Evolutionary conservation across 2,329 filamentous ascomycete genomes (phyloP).

Genomic region (Teratosphaeria zuluensis): DNA sequence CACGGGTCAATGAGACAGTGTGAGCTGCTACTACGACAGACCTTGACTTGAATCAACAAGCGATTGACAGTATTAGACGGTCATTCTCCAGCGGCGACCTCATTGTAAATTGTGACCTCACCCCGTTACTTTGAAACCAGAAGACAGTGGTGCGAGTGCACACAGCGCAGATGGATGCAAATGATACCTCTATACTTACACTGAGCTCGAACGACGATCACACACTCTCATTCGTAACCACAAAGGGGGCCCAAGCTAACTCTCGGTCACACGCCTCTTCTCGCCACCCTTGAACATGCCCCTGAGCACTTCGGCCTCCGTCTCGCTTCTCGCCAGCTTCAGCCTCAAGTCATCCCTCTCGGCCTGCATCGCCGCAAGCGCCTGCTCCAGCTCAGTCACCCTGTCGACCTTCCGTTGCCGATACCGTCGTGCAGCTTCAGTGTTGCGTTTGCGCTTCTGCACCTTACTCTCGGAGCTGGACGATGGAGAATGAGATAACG

Average conservation of each 20-base stretch:
- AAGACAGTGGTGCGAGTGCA: no score
- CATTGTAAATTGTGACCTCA: no score
- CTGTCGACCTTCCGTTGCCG: conserved; percentile 62
- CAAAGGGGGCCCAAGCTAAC: background rate
- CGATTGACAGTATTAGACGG: no score
- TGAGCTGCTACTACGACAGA: no score
- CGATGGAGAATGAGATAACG: background rate
- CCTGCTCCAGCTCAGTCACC: conserved; percentile 51
- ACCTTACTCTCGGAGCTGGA: background rate
- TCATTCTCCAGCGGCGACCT: no score
- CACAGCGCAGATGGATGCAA: no score
- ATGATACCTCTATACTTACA: background rate
- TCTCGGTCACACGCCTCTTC: background rate
- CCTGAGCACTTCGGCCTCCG: conserved; percentile 50
- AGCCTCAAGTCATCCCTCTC: conserved; percentile 57
- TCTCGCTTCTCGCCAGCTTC: conserved; percentile 54
- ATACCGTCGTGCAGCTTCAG: conserved; percentile 61
- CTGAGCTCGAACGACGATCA: background rate
- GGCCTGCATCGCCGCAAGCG: conserved; percentile 47
- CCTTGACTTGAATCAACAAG: no score
- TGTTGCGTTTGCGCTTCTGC: conserved; percentile 58
- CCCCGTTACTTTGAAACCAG: no score
- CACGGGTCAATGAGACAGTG: no score
- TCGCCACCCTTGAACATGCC: conserved; percentile 12
- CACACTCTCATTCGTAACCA: background rate